A percentile compares a stretch with the other conserved stretches of the same genome.
phyloP scores from a whole-genome alignment of 805 yeast genomes.

The Ogataea angusta region DNA sequence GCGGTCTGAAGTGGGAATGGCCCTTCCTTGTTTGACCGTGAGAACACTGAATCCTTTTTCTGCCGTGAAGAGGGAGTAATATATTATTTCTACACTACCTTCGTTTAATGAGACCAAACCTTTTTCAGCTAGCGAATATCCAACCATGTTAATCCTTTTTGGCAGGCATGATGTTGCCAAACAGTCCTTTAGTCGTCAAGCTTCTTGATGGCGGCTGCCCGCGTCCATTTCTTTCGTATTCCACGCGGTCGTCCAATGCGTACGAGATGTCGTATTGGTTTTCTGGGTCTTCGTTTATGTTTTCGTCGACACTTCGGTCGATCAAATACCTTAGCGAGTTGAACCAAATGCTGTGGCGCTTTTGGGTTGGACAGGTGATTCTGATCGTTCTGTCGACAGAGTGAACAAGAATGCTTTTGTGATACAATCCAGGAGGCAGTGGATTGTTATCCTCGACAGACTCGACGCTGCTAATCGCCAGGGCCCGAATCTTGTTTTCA shows the following conservation, averaged over 20 bases:
- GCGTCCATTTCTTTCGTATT: slow-evolving; percentile 31
- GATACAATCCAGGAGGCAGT: slow-evolving; percentile 82
- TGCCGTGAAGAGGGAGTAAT: slow-evolving; percentile 15
- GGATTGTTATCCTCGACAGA: slow-evolving; percentile 84
- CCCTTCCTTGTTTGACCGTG: slow-evolving; percentile 91
- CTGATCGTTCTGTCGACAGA: slow-evolving; percentile 62
- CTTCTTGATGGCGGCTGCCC: slow-evolving; percentile 19
- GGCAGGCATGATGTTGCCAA: slow-evolving; percentile 13
- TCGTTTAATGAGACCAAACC: slow-evolving; percentile 15
- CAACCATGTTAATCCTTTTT: neutral
- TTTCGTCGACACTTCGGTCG: slow-evolving; percentile 59
- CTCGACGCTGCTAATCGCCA: slow-evolving; percentile 75
- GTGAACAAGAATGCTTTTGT: slow-evolving; percentile 75
- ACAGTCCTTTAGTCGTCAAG: slow-evolving; percentile 16
- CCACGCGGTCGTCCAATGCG: slow-evolving; percentile 27
- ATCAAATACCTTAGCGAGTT: slow-evolving; percentile 76
- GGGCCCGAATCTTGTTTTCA: slow-evolving; percentile 66
- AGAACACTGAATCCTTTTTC: slow-evolving; percentile 84
- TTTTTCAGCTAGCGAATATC: neutral
- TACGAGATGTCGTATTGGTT: slow-evolving; percentile 31
- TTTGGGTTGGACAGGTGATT: slow-evolving; percentile 83
- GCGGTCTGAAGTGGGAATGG: slow-evolving; percentile 92
- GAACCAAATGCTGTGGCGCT: slow-evolving; percentile 89
- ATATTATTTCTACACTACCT: slow-evolving; percentile 12
- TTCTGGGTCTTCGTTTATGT: slow-evolving; percentile 46